Base-by-base conservation (phyloP, 2,329 filamentous ascomycete species). In the Didymella pomorum region DNA sequence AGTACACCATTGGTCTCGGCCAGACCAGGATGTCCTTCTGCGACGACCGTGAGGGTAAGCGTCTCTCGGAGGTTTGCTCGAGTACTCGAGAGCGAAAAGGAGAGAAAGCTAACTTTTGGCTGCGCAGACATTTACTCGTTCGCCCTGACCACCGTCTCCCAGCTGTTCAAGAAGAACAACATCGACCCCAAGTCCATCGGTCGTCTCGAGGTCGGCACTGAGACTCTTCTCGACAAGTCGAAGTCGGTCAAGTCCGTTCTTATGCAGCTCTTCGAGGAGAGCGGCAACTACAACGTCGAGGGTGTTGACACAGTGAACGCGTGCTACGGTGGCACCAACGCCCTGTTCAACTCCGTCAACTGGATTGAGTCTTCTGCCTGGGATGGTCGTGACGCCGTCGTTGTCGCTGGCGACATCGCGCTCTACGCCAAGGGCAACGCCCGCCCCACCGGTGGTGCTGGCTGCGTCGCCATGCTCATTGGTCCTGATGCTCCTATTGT, bases 11-110 rank as follows among this genome's bases (percentile, higher is more conserved):
- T 76, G 81, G 81, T 60, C 80, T 83, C 60, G 81, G 81, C 68
- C 81, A 83, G 78, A 83, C 81, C 64, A 82, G 80, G 72, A 83
- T 83, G 81, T 81, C 80, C 76, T 83, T 83, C 76, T 83, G 81
- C 73, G 81, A 83, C 73, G 81, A 83, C 72, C 78, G 81, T 60
- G 81, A 83, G 77, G 80, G 80, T 81, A 64, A 66, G 68, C 67
- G n/a, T 26, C 59, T 33, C 20, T 29, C 25, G 39, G 21, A 39
- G 44, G 12, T 12, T 35, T 25, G 21, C 26, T 29, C n/a, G 10
- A 37, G 39, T 35, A 23, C 14, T 25, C 39, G 23, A 18, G 10
- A 28, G 11, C 16, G 46, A 42, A 48, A 44, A 31, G 31, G 56
- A 44, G 46, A 25, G 29, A 42, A 52, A 46, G 64, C 72, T 57